A percentile compares a stretch with the other conserved stretches of the same genome.
These are phyloP conservation scores for Elsinoe australis DNA, from an alignment of 2,329 filamentous ascomycete species.

Conservation along the genomic window DNA sequence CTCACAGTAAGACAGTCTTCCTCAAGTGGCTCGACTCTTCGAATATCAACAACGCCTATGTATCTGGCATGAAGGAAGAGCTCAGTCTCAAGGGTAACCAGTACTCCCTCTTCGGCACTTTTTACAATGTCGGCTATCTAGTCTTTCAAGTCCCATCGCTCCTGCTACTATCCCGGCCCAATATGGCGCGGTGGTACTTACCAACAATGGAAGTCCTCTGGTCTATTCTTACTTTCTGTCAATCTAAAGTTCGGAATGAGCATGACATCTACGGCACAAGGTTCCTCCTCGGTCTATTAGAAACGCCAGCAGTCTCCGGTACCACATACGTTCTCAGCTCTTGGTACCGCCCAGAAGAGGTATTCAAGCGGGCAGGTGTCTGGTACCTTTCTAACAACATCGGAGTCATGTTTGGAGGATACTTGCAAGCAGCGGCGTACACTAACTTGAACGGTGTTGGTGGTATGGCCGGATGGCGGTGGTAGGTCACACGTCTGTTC, in stretches of 20 bases:
- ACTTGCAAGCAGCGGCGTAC: constrained; percentile 51
- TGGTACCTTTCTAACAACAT: constrained; percentile 54
- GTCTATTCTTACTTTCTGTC: constrained; percentile 36
- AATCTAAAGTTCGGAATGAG: constrained; percentile 33
- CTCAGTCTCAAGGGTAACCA: constrained; percentile 35
- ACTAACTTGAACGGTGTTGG: constrained; percentile 39
- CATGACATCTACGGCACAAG: constrained; percentile 35
- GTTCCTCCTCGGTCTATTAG: constrained; percentile 44
- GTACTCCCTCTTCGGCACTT: constrained; percentile 27
- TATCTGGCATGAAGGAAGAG: constrained; percentile 38
- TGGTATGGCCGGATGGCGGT: constrained; percentile 51
- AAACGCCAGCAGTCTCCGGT: constrained; percentile 26
- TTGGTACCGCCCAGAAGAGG: constrained; percentile 55
- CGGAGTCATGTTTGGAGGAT: constrained; percentile 55
- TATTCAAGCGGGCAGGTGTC: constrained; percentile 54
- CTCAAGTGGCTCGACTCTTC: constrained; percentile 31
- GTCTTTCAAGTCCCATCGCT: constrained; percentile 35
- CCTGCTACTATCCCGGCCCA: constrained; percentile 32
- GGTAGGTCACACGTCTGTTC: no score
- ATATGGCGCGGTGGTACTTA: constrained; percentile 28
- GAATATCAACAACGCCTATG: constrained; percentile 38
- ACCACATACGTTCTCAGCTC: constrained; percentile 37
- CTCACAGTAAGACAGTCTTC: constrained; percentile 16
- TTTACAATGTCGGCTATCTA: constrained; percentile 28
- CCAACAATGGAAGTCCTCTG: constrained; percentile 36